Conservation (phyloP, 495 filamentous ascomycete species). For the Penicillium tannophilum region DNA sequence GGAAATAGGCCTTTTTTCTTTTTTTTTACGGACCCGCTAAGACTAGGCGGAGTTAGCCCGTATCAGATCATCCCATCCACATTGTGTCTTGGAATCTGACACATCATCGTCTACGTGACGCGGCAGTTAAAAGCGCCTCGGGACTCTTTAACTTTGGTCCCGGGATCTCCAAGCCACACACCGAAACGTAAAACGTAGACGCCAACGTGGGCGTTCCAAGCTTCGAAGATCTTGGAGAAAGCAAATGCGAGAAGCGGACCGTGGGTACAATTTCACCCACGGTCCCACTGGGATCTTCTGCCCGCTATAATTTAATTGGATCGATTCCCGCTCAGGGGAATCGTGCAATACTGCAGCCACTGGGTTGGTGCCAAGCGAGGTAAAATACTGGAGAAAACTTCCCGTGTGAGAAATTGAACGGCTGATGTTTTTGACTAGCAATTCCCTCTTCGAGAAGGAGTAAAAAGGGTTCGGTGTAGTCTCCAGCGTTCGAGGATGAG, state of each 20-base stretch:
- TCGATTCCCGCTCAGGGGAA: neutral
- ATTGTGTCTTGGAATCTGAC: slow-evolving; percentile 21
- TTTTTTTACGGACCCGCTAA: neutral
- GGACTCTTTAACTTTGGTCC: neutral
- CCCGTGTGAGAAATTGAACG: neutral
- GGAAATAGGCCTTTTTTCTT: neutral
- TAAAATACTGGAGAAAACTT: neutral
- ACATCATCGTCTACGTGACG: slow-evolving; percentile 13
- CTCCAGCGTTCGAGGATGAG: slow-evolving; percentile 5
- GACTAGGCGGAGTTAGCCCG: slow-evolving; percentile 9
- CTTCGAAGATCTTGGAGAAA: neutral
- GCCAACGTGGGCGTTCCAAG: slow-evolving; percentile 1
- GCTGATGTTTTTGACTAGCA: neutral
- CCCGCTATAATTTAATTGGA: slow-evolving; percentile 13
- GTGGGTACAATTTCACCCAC: slow-evolving; percentile 2
- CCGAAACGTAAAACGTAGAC: neutral
- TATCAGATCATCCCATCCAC: slow-evolving; percentile 23
- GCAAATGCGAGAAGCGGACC: neutral
- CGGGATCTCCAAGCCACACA: slow-evolving; percentile 4
- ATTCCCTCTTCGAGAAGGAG: neutral
- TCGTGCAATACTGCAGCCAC: neutral
- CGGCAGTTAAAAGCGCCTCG: slow-evolving; percentile 7
- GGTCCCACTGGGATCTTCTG: slow-evolving; percentile 23
- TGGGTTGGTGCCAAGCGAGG: neutral
- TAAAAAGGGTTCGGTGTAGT: neutral